Evolutionary conservation across 305 asterid species (phyloP), one percentile per base, ranked within the genome.

Genomic region (Fraxinus sp.): DNA sequence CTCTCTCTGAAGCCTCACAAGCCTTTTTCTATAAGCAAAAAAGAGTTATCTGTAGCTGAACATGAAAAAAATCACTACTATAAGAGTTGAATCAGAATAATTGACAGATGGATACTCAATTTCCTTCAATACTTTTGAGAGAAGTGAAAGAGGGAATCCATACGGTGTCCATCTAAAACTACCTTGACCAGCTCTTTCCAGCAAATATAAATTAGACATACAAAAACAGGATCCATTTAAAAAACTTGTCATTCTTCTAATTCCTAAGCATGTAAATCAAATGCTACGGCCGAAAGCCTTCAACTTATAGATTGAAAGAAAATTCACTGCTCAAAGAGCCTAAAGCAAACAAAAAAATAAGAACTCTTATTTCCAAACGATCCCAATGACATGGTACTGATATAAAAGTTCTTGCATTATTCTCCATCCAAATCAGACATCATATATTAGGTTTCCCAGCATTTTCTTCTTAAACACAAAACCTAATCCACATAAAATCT

Each of bases 171-270:
- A 37, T 7, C 44, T 37, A 37, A 7, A 37, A 7, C 10, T 37
- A 37, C 10, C 94, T 22, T 91, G 92, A 18, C 95, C 11, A 7
- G 44, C 44, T 8, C 44, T 37, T 37, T 37, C 44, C 44, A 37
- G 2, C 10, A 37, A 7, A 80, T 97, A 18, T 20, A 59, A 59
- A 59, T 59, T 59, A 59, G 28, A 20, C 28, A 20, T 8, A 8
- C 11, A 20, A 20, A 59, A 59, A 59, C 0, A 59, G 70, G 70
- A 59, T 59, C 70, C 70, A 59, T 18, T 11, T 59, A 20, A 20
- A 59, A 20, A 59, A 59, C 70, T 59, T 59, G 28, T 59, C 70
- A 2, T 59, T 59, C 70, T 59, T 59, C 30, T 20, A 59, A 20
- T 59, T 59, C 30, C 30, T 20, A 7, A 18, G 30, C 70, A 59